phyloP scores from a whole-genome alignment of 2,329 filamentous ascomycete species.

The Sclerotinia spermophila region DNA sequence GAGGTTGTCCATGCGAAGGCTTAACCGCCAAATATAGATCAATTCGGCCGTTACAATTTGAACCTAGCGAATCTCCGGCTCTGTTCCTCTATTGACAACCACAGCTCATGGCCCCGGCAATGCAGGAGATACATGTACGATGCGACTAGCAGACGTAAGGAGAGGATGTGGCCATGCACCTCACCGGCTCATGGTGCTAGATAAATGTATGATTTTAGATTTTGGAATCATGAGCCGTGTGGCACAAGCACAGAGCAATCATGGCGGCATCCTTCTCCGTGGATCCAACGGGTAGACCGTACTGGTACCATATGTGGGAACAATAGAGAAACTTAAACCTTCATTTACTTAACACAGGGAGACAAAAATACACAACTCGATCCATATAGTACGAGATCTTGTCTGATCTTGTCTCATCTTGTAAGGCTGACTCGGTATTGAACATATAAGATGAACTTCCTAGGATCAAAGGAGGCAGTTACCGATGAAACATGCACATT shows the following conservation, averaged over 20 bases:
- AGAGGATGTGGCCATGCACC: constrained; percentile 9
- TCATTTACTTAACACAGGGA: not conserved
- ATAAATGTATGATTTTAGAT: not conserved
- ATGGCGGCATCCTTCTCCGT: not conserved
- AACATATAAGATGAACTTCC: not conserved
- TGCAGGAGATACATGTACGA: not conserved
- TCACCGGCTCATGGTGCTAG: not conserved
- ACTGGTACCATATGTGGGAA: no score
- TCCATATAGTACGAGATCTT: not conserved
- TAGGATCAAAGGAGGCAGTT: constrained; percentile 1
- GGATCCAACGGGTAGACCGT: not conserved
- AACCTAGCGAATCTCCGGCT: not conserved
- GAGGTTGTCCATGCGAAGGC: not conserved
- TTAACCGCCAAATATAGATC: not conserved
- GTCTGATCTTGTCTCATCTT: constrained; percentile 12
- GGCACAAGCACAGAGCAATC: not conserved
- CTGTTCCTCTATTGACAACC: not conserved
- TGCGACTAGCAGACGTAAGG: not conserved
- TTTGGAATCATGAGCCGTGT: not conserved
- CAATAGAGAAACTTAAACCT: not conserved
- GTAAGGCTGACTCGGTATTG: constrained; percentile 13
- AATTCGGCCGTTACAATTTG: not conserved
- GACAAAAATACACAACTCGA: not conserved
- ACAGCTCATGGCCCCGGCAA: not conserved
- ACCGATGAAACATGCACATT: not conserved